Conservation (phyloP, 2,329 filamentous ascomycete species). For the Neofusicoccum laricinum region DNA sequence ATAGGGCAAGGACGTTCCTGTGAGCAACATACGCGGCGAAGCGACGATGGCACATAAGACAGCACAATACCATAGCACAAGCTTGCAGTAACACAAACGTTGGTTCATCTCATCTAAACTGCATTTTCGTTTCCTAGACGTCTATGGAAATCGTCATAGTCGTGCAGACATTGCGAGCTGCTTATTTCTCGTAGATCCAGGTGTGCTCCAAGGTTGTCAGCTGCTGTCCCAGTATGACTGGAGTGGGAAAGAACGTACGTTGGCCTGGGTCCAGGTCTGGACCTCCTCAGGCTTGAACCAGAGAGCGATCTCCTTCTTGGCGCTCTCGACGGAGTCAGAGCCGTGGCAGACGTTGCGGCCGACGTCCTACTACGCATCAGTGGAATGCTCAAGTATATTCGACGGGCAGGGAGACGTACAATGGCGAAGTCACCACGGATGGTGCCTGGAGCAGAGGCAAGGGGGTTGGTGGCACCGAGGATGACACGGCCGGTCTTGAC, state of each 20-base stretch:
- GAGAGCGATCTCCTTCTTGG: constrained; percentile 98
- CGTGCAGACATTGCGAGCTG: not conserved
- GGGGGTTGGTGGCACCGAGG: constrained; percentile 98
- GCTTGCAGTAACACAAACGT: not conserved
- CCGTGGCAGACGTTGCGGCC: constrained; percentile 99
- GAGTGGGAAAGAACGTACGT: not conserved
- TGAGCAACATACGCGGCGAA: not conserved
- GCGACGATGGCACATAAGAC: too few species aligned
- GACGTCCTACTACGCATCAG: constrained; percentile 53
- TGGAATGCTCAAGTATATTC: not conserved
- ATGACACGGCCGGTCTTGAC: constrained; percentile 97
- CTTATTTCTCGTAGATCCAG: constrained; percentile 14
- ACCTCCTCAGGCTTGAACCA: constrained; percentile 95
- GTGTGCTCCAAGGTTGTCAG: not conserved
- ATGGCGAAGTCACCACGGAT: constrained; percentile 88
- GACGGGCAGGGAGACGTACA: not conserved
- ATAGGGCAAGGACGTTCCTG: not conserved
- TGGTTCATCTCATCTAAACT: not conserved
- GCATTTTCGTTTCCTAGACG: constrained; percentile 1
- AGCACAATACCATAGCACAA: not conserved
- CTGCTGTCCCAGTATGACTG: not conserved
- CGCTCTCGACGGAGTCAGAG: constrained; percentile 97
- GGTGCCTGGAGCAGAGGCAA: constrained; percentile 90
- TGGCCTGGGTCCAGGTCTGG: constrained; percentile 62
- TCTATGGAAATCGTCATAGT: constrained; percentile 4